Evolutionary conservation across 108 stramenopile species (phyloP), one percentile per base, ranked within the genome.

Genomic region (Cylindrotheca fusiformis): DNA sequence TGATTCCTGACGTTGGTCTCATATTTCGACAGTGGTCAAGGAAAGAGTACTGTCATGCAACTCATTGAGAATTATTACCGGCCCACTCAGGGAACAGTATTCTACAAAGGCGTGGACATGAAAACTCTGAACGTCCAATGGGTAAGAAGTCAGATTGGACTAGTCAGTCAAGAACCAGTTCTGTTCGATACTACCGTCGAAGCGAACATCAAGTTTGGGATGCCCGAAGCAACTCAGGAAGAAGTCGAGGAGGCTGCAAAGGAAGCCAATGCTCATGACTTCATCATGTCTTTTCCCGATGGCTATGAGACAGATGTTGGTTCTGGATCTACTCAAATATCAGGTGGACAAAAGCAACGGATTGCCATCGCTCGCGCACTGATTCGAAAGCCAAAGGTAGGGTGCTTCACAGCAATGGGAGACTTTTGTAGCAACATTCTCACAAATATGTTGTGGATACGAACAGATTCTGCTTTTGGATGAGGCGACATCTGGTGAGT

Each of bases 201-300:
- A 19, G 92, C 94, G 48, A 97, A 97, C 71, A 95, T 97, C 24
- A 44, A 64, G n/a, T 84, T 88, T 68, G 94, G 96, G 19, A 54
- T 23, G 4, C 58, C 68, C 33, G 60, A 52, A 44, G 73, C 74
- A 0, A 82, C 74, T 6, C 69, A 74, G 24, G 66, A 69, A 46
- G 67, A 80, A 22, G 59, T 95, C 23, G 72, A 79, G 48, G 65
- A 69, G 22, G 95, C 89, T 0, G 93, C 93, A 2, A 77, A 73
- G 62, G 69, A 67, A 44, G 95, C 96, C 27, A 90, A 91, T 67
- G 87, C 88, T 17, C 74, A 87, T 61, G 83, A 84, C 48, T 88
- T 88, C 68, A 81, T 93, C 51, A 60, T 33, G 45, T 27, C 53
- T 2, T 77, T 88, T 30, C 82, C 85, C 0, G 68, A 82, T 30